Evolutionary conservation across 108 stramenopile genomes (phyloP).

Genomic region (Skeletonema grethae): DNA sequence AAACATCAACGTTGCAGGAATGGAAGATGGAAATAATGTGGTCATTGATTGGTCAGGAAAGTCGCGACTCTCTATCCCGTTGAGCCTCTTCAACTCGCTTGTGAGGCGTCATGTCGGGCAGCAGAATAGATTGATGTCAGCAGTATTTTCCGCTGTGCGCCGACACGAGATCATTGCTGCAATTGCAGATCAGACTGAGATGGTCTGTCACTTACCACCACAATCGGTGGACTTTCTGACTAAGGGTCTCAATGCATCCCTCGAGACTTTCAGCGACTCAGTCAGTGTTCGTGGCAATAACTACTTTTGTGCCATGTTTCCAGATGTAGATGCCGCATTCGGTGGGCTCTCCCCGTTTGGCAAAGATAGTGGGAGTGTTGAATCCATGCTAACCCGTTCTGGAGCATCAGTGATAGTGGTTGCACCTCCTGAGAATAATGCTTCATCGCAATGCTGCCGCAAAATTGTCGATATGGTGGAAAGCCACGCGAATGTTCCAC

Average conservation of each 20-base stretch:
- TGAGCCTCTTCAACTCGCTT: constrained; percentile 46
- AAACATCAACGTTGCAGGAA: constrained; percentile 58
- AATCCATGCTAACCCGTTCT: constrained; percentile 36
- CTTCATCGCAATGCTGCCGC: constrained; percentile 69
- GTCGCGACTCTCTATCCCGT: constrained; percentile 53
- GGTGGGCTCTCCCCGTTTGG: constrained; percentile 75
- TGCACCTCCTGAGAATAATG: constrained; percentile 69
- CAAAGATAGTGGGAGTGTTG: constrained; percentile 51
- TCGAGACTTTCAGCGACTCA: constrained; percentile 75
- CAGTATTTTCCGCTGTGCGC: constrained; percentile 65
- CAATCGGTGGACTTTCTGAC: constrained; percentile 47
- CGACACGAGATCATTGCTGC: constrained; percentile 75
- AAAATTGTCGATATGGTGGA: constrained; percentile 67
- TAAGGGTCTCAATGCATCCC: constrained; percentile 45
- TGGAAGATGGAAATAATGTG: constrained; percentile 49
- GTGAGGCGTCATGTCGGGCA: constrained; percentile 67
- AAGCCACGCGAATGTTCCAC: constrained; percentile 46
- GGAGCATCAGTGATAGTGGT: constrained; percentile 68
- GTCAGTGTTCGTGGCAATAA: constrained; percentile 56
- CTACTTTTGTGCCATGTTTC: constrained; percentile 73
- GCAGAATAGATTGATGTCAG: constrained; percentile 59
- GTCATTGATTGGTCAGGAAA: constrained; percentile 70
- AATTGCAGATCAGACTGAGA: constrained; percentile 60
- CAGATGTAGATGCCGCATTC: constrained; percentile 74
- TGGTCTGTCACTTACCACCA: constrained; percentile 63